phyloP scores from a whole-genome alignment of 78 protist genomes.

The Acrasis kona region DNA sequence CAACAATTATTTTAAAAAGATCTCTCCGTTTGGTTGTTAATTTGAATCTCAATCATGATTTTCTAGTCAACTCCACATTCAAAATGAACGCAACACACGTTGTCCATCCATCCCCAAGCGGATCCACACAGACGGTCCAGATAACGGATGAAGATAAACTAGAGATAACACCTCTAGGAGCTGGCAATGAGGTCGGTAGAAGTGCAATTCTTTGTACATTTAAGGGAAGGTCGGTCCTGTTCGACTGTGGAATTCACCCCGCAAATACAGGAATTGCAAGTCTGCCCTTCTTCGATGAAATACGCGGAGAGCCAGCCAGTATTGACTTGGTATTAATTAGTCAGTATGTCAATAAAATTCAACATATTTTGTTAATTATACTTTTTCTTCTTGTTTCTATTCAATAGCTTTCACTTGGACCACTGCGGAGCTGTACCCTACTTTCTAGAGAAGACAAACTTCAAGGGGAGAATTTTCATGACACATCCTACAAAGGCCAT shows the following conservation, averaged over 20 bases:
- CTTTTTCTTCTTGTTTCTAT: too few relatives aligned
- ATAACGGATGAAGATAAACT: constrained; percentile 10
- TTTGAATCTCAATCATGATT: too few relatives aligned
- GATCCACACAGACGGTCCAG: too few relatives aligned
- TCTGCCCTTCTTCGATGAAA: constrained; percentile 80
- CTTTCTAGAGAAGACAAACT: constrained; percentile 48
- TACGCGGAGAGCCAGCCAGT: constrained; percentile 30
- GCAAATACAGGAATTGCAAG: constrained; percentile 57
- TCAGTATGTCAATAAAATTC: too few relatives aligned
- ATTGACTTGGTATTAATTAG: constrained; percentile 81
- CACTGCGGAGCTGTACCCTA: constrained; percentile 30
- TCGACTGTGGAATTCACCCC: constrained; percentile 94
- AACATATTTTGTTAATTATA: too few relatives aligned
- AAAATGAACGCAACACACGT: too few relatives aligned
- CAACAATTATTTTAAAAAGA: too few relatives aligned
- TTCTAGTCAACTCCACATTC: too few relatives aligned
- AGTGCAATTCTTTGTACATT: constrained; percentile 71
- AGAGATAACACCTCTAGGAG: constrained; percentile 54
- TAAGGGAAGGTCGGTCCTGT: constrained; percentile 79
- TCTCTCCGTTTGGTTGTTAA: too few relatives aligned
- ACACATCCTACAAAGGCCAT: constrained; percentile 91
- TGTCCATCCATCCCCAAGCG: too few relatives aligned
- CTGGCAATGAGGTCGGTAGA: constrained; percentile 88
- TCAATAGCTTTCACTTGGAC: too few relatives aligned
- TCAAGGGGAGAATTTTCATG: constrained; percentile 88